Conservation (phyloP, 2,329 filamentous ascomycete genomes). For the Cyanodermella asteris region DNA sequence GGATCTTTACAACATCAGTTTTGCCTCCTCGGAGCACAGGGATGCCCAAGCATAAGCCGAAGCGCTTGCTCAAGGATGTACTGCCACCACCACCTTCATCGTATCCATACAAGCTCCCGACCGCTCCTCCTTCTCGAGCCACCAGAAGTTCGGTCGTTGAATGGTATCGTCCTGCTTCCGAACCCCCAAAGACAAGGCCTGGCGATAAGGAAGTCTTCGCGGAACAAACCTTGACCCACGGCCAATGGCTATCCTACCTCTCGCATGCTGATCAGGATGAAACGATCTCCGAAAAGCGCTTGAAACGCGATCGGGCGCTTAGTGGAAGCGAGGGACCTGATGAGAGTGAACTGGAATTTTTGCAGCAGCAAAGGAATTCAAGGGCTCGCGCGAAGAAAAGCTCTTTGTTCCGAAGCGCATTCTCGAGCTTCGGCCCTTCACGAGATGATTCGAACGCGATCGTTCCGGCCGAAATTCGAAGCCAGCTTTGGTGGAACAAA, state of each 20-base stretch:
- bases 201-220: too few relatives aligned
- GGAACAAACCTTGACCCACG: too few relatives aligned
- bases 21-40: too few relatives aligned
- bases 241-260: conserved; percentile 7
- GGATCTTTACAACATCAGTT: too few relatives aligned
- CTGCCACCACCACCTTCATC: too few relatives aligned
- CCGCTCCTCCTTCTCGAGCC: too few relatives aligned
- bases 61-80: too few relatives aligned
- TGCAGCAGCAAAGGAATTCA: conserved; percentile 6
- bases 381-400: conserved; percentile 12
- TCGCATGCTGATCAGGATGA: conserved; percentile 8
- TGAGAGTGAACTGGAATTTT: conserved; percentile 10
- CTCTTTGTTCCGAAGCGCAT: conserved; percentile 20
- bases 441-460: conserved; percentile 23
- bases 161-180: too few relatives aligned
- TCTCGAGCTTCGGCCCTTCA: conserved; percentile 26
- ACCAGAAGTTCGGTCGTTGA: too few relatives aligned
- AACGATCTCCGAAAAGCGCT: conserved; percentile 17
- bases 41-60: too few relatives aligned
- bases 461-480: conserved; percentile 19
- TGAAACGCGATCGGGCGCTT: conserved; percentile 11
- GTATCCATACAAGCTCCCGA: too few relatives aligned
- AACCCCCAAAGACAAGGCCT: too few relatives aligned
- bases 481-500: conserved; percentile 24
- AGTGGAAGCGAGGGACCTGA: conserved; percentile 12